Evolutionary conservation across 306 rosid species (phyloP).

Genomic region (Pyrus communis): DNA sequence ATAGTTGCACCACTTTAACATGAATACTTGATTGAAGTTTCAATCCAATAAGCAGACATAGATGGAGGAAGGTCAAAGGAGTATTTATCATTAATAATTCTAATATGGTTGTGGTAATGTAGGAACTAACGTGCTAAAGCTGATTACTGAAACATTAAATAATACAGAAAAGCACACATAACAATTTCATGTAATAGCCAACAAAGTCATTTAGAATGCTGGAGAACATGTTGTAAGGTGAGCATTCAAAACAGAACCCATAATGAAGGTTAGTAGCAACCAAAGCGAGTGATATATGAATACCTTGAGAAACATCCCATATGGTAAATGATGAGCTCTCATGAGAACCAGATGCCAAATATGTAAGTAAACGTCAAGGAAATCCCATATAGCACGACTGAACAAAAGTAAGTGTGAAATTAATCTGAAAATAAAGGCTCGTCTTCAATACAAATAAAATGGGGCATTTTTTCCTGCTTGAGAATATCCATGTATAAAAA

Average conservation of each 20-base stretch:
- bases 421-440: neutral
- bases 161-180: neutral
- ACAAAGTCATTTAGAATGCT: neutral
- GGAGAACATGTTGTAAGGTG: neutral
- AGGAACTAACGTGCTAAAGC: neutral
- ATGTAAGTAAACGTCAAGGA: slow-evolving; percentile 64
- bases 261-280: neutral
- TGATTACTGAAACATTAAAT: neutral
- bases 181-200: neutral
- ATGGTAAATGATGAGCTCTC: slow-evolving; percentile 80
- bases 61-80: neutral
- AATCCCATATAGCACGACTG: neutral
- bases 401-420: neutral
- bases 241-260: neutral
- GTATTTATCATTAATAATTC: neutral
- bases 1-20: neutral
- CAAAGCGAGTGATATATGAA: neutral
- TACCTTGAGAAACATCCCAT: slow-evolving; percentile 98
- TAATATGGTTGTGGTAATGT: neutral
- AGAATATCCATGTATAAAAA: neutral
- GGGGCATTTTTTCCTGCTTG: neutral
- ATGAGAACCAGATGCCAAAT: slow-evolving; percentile 80
- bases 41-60: neutral
- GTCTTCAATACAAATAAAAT: neutral
- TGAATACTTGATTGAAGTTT: neutral